phyloP scores from a whole-genome alignment of 2,329 filamentous ascomycete species.

The Pseudogymnoascus sp. region DNA sequence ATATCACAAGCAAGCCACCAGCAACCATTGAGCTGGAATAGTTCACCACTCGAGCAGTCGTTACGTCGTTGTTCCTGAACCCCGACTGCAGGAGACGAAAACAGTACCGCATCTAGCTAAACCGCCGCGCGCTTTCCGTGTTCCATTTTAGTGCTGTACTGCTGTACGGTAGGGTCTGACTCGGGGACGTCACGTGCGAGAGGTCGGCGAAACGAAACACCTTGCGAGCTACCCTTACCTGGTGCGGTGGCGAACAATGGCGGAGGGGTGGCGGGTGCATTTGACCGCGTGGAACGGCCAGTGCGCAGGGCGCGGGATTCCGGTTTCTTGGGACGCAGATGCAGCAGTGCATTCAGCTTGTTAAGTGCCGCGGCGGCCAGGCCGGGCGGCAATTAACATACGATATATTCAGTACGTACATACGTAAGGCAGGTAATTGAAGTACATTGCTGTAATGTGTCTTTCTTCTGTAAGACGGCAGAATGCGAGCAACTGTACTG shows the following conservation, averaged over 20 bases:
- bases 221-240: constrained; percentile 5
- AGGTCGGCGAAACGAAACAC: not conserved
- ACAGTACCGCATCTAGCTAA: not conserved
- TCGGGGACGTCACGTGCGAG: not conserved
- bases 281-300: not conserved
- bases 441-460: no score
- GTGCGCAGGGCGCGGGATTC: not conserved
- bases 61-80: no score
- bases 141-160: not conserved
- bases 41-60: no score
- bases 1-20: no score
- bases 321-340: not conserved
- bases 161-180: not conserved
- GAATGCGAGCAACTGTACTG: not conserved
- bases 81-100: no score
- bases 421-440: not conserved
- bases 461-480: no score
- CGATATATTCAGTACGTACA: not conserved
- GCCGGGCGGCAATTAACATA: not conserved
- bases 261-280: not conserved
- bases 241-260: not conserved
- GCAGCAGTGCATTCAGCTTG: not conserved
- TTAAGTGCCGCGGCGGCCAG: not conserved
- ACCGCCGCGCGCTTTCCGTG: not conserved
- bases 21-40: no score